Conservation (phyloP, 2,329 filamentous ascomycete genomes). For the Cladophialophora bantiana region DNA sequence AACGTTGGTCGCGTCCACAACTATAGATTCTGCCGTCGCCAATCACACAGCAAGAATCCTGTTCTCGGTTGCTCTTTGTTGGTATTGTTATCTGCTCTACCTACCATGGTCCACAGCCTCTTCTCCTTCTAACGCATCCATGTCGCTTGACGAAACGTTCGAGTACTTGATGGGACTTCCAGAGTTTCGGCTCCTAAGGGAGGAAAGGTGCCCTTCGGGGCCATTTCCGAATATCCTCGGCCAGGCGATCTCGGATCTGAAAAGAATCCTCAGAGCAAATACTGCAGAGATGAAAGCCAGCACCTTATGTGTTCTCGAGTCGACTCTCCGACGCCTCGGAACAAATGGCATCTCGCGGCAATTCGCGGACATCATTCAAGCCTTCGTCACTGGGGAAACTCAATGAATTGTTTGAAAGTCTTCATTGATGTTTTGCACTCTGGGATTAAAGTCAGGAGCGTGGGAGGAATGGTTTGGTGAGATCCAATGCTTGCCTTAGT, state of each 20-base stretch:
- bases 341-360: slow-evolving; percentile 17
- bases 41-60: slow-evolving; percentile 39
- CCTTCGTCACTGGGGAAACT: background rate
- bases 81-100: slow-evolving; percentile 29
- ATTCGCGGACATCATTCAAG: slow-evolving; percentile 27
- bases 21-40: slow-evolving; percentile 27
- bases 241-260: slow-evolving; percentile 12
- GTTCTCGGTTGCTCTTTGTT: slow-evolving; percentile 31
- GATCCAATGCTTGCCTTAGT: no score
- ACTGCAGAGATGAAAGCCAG: slow-evolving; percentile 28
- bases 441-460: no score
- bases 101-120: background rate
- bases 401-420: no score
- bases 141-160: background rate
- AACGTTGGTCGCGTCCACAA: slow-evolving; percentile 29
- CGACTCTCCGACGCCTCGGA: slow-evolving; percentile 19
- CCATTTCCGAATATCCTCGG: background rate
- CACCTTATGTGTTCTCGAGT: slow-evolving; percentile 27
- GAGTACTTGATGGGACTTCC: slow-evolving; percentile 11
- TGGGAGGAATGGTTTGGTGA: no score
- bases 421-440: no score
- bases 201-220: background rate
- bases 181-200: slow-evolving; percentile 17
- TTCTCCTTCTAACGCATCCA: background rate
- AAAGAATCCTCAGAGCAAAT: slow-evolving; percentile 15